Conservation (phyloP, 2,329 filamentous ascomycete species). For the Apiospora koreana region DNA sequence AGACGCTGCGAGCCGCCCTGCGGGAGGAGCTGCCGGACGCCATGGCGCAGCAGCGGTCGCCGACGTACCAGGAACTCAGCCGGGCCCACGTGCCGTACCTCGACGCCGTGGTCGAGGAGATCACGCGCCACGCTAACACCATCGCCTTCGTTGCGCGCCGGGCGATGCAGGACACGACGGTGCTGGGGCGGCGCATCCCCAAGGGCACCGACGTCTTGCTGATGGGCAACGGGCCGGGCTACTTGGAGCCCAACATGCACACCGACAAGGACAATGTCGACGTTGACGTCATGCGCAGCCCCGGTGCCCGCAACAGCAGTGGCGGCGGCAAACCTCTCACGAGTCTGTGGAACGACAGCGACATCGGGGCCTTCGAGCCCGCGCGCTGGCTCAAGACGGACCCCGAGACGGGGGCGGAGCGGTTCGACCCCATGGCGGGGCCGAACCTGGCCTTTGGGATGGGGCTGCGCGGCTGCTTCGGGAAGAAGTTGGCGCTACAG, state of each 20-base stretch:
- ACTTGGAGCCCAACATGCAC: conserved; percentile 24
- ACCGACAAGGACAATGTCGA: conserved; percentile 15
- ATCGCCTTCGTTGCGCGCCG: conserved; percentile 11
- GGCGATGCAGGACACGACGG: conserved; percentile 26
- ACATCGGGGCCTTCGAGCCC: background rate
- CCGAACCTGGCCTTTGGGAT: conserved; percentile 25
- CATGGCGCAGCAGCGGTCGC: conserved; percentile 4
- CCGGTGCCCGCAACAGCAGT: background rate
- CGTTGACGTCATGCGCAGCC: conserved; percentile 15
- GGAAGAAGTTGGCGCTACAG: conserved; percentile 24
- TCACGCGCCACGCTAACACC: conserved; percentile 14
- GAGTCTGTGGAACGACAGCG: background rate
- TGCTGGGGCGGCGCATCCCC: conserved; percentile 37
- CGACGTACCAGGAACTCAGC: conserved; percentile 19
- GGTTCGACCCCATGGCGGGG: conserved; percentile 24
- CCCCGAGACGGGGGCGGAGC: background rate
- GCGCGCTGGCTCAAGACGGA: background rate
- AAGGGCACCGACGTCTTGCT: conserved; percentile 37
- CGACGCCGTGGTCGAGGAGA: conserved; percentile 22
- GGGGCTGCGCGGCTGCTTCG: conserved; percentile 27
- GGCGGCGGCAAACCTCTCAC: background rate
- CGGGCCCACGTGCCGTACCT: conserved; percentile 18
- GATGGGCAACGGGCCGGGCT: conserved; percentile 22
- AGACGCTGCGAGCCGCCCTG: conserved; percentile 16
- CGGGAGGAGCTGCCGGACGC: conserved; percentile 13